Conservation (phyloP, 179 eudicot genomes). For the Spergularia azorica region DNA sequence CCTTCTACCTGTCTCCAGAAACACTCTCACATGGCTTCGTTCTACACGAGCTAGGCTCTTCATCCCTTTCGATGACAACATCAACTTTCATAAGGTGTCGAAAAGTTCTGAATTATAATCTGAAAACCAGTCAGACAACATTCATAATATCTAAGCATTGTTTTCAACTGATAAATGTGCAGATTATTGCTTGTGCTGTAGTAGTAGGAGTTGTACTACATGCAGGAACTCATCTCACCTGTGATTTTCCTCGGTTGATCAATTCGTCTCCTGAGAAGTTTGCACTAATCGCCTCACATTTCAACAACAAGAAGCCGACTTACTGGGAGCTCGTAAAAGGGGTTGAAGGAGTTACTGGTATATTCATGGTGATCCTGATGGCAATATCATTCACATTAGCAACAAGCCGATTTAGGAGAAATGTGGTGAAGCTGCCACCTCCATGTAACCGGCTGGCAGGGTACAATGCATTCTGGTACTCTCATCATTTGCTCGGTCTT, state of each 20-base stretch:
- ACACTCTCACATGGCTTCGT: slow-evolving; percentile 66
- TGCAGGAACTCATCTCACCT: slow-evolving; percentile 60
- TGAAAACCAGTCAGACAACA: background rate
- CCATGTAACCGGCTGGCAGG: slow-evolving; percentile 73
- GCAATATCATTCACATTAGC: slow-evolving; percentile 66
- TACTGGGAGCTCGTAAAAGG: slow-evolving; percentile 50
- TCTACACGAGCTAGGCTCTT: slow-evolving; percentile 59
- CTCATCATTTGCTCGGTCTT: slow-evolving; percentile 68
- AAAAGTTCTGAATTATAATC: background rate
- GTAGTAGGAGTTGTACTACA: slow-evolving; percentile 57
- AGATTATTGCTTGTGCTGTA: slow-evolving; percentile 70
- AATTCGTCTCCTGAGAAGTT: slow-evolving; percentile 61
- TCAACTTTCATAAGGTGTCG: slow-evolving; percentile 72
- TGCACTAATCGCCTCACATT: slow-evolving; percentile 53
- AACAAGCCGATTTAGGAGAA: slow-evolving; percentile 55
- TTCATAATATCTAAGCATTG: background rate
- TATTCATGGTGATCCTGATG: slow-evolving; percentile 70
- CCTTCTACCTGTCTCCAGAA: slow-evolving; percentile 73
- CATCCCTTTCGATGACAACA: slow-evolving; percentile 73
- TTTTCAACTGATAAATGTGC: slow-evolving; percentile 20
- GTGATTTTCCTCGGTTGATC: slow-evolving; percentile 68
- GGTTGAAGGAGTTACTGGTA: slow-evolving; percentile 60
- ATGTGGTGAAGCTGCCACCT: slow-evolving; percentile 56
- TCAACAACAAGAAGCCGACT: slow-evolving; percentile 55
- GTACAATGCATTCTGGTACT: slow-evolving; percentile 81